Conservation (phyloP, 176 grass and related monocot species). For the Paspalum notatum region DNA sequence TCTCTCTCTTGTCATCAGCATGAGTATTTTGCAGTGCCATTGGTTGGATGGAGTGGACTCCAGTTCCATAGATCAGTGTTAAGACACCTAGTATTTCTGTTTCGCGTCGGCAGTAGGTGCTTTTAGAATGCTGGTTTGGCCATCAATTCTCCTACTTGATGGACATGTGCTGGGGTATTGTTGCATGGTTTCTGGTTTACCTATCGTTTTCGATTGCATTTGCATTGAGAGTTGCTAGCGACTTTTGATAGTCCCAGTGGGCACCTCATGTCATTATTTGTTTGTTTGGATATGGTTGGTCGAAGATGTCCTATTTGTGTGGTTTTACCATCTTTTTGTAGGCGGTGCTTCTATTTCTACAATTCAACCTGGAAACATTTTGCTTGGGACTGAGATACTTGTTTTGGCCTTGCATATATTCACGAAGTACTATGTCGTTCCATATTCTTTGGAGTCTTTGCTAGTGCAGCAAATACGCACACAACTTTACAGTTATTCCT, state of each 20-base stretch:
- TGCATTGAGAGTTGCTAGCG: slow-evolving; percentile 5
- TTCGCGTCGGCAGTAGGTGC: slow-evolving; percentile 1
- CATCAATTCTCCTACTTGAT: slow-evolving; percentile 28
- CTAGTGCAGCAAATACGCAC: not conserved
- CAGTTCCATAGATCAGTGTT: not conserved
- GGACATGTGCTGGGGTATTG: slow-evolving; percentile 3
- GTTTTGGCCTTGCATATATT: not conserved
- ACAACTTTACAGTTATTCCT: not conserved
- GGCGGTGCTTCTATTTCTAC: not conserved
- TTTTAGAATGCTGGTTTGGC: slow-evolving; percentile 23
- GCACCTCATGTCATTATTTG: slow-evolving; percentile 2
- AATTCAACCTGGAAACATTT: not conserved
- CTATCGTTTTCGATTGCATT: slow-evolving; percentile 30
- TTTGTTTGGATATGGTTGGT: slow-evolving; percentile 47
- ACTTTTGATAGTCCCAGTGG: slow-evolving; percentile 19
- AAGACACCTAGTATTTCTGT: not conserved
- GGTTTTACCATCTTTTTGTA: slow-evolving; percentile 2
- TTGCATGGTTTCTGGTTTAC: slow-evolving; percentile 24
- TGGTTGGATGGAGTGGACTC: slow-evolving; percentile 21
- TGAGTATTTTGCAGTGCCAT: slow-evolving; percentile 9
- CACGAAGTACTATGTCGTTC: not conserved
- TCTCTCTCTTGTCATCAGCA: slow-evolving; percentile 6
- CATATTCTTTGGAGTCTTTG: not conserved
- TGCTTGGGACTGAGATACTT: not conserved
- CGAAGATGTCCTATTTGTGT: slow-evolving; percentile 18